Evolutionary conservation across 768 basidiomycete genomes (phyloP).

Genomic region (Pisolithus albus): DNA sequence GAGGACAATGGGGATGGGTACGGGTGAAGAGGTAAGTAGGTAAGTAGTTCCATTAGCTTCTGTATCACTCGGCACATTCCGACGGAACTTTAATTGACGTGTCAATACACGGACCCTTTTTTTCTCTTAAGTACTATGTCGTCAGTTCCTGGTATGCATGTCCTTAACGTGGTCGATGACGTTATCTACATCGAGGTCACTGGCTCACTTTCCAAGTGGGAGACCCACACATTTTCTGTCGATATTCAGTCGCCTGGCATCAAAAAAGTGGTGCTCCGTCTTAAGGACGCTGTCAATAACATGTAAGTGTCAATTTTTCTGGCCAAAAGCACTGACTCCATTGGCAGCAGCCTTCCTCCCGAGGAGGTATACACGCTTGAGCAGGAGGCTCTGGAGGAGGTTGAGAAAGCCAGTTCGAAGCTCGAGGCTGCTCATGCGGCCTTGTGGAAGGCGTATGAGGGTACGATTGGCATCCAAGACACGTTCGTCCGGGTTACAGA

Average conservation of each 20-base stretch:
- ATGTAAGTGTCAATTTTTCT: neutral
- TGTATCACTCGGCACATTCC: neutral
- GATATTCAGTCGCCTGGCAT: neutral
- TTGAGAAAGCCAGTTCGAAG: neutral
- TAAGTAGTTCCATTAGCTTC: neutral
- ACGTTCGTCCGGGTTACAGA: neutral
- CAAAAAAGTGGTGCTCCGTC: neutral
- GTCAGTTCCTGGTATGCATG: neutral
- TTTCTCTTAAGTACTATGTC: neutral
- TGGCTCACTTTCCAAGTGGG: neutral
- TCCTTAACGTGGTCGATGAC: neutral
- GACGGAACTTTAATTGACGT: neutral
- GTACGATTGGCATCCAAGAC: neutral
- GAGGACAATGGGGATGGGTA: neutral
- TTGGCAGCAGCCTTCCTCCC: neutral
- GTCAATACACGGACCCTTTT: neutral
- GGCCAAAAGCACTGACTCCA: neutral
- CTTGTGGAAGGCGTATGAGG: neutral
- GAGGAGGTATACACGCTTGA: neutral
- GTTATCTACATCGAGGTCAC: neutral
- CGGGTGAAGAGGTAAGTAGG: neutral
- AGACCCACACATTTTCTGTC: neutral
- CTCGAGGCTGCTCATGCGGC: neutral
- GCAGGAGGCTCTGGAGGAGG: neutral
- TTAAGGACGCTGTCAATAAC: neutral